Conservation (phyloP, 306 rosid genomes). For the Vigna reflexopilosa region DNA sequence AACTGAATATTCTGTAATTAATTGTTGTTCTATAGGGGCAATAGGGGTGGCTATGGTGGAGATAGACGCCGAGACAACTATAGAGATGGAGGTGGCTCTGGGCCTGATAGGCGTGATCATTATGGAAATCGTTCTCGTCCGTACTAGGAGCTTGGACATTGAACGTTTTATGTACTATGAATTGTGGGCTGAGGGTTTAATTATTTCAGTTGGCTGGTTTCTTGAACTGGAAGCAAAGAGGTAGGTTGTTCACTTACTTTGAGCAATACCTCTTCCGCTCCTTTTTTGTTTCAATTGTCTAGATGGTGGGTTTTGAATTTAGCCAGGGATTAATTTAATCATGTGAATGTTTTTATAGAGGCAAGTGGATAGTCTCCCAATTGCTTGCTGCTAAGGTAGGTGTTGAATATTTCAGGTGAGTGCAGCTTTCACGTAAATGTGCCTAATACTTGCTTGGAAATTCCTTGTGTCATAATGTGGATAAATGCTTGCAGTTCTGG, state of each 20-base stretch:
- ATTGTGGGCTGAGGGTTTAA: conserved; percentile 78
- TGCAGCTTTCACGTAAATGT: conserved; percentile 62
- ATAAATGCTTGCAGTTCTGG: conserved; percentile 56
- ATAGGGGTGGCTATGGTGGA: conserved; percentile 97
- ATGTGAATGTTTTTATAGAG: conserved; percentile 97
- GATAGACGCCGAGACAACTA: conserved; percentile 90
- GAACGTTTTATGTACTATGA: conserved; percentile 85
- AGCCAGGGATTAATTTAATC: conserved; percentile 79
- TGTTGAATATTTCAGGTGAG: conserved; percentile 98
- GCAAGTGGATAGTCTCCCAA: conserved; percentile 95
- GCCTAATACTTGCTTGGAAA: conserved; percentile 57
- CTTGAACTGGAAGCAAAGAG: conserved; percentile 92
- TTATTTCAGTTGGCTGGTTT: conserved; percentile 74
- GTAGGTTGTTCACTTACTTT: conserved; percentile 92
- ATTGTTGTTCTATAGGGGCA: conserved; percentile 57
- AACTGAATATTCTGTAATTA: not conserved
- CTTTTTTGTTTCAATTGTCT: conserved; percentile 56
- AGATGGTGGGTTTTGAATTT: conserved; percentile 66
- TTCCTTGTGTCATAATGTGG: conserved; percentile 52
- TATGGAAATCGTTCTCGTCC: conserved; percentile 96
- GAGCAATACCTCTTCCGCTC: conserved; percentile 84
- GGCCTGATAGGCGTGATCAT: conserved; percentile 91
- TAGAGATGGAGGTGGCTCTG: conserved; percentile 81
- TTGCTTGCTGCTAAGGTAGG: conserved; percentile 98
- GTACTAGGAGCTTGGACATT: conserved; percentile 65